Base-by-base conservation (phyloP, 441 rosid genomes). In the Jatropha multifida region DNA sequence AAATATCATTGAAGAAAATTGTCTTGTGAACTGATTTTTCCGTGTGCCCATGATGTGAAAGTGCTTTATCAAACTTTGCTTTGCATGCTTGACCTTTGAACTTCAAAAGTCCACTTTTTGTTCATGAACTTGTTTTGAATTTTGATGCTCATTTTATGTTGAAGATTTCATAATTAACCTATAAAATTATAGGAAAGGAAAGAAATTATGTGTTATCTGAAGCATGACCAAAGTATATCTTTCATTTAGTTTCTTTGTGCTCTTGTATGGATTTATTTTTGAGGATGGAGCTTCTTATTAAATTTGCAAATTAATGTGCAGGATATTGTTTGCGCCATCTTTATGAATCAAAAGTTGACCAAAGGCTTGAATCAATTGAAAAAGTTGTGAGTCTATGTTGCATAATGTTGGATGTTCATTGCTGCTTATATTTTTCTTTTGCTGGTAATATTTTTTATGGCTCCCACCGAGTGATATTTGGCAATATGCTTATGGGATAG, bases 311-410 rank as follows among this genome's bases (percentile, higher is more conserved):
- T 76, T 73, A 69, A 60, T 73, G 49, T 81, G 81, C 90, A 94
- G 96, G 99, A n/a, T 94, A 93, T 80, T 81, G 94, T 17, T 74
- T 91, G 55, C 92, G 94, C 48, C 94, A 91, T 79, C 83, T 82
- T 81, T 86, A 86, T 77, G 90, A 91, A 51, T 73, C 88, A 51
- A 91, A 86, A 81, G 91, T 94, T 77, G 90, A 89, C 73, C 89
- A 83, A 82, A 87, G 97, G 87, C 99, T 94, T 58, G 94, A 91
- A 77, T 88, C 96, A 0, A 93, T 94, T 84, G 99, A 94, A 73
- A 87, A 83, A 54, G 93, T 92, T 79, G 99, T 93, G 81, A 88
- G 97, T 89, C 58, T 74, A 65, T 74, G 61, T 69, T 59, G 65
- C 70, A 61, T 76, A 41, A 6, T 72, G 42, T 73, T 63, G 17